Evolutionary conservation across 306 rosid species (phyloP), one percentile per base, ranked within the genome.

Genomic region (Mucuna pruriens): DNA sequence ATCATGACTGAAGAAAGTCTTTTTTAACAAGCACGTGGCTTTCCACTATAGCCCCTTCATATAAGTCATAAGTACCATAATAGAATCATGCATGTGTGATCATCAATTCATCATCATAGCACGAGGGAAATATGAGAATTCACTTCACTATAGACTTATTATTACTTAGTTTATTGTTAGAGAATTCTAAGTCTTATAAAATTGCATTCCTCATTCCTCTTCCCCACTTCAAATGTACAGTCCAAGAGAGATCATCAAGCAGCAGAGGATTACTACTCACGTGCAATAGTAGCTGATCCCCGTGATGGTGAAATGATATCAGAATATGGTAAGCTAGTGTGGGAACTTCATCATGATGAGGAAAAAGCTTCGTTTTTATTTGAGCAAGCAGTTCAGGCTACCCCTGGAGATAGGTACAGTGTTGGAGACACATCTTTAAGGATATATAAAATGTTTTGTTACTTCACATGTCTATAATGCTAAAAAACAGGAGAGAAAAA

Each of bases 341-440:
- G 98, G 98, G 94, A 96, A 67, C 90, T 81, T 82, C 92, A 91
- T 83, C 92, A 45, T 65, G 97, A 93, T 80, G 60, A 20, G 70
- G 74, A 83, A 48, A 85, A 86, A 84, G 91, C 91, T 29, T 44
- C 66, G 17, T 4, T 34, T 55, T 88, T 86, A 83, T 92, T 90
- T 77, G 94, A 89, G 82, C 87, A 80, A 86, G 97, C 99, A 51
- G 85, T 81, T 81, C 86, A 80, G 74, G 87, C 91, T 52, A 17
- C 88, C 66, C 92, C 93, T 38, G 74, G 39, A 67, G 81, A 95
- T 39, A 87, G 96, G 98, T 93, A 88, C 22, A 86, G 48, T 75
- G 84, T 52, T 31, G 60, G 7, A 23, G 39, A 76, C 20, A 29
- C 36, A 36, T 54, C 44, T 67, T n/a, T 57, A 13, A 20, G 42